A percentile compares a stretch with the other conserved stretches of the same genome.
phyloP scores from a whole-genome alignment of 108 stramenopile genomes.

The Nitzschia palea region DNA sequence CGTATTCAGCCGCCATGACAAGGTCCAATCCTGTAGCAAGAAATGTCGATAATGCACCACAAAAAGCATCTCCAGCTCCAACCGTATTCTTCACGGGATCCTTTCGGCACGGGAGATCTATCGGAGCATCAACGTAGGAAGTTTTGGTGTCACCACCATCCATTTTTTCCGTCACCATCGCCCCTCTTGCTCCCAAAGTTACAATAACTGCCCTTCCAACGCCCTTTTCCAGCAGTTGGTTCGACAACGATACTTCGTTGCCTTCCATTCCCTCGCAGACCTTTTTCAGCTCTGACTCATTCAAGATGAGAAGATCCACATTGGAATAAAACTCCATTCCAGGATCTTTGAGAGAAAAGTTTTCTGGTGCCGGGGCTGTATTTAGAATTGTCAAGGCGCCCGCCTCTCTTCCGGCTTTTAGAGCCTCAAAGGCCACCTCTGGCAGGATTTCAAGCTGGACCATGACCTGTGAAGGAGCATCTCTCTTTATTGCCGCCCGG shows the following conservation, averaged over 20 bases:
- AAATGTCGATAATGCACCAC: conserved; percentile 74
- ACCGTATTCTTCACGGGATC: conserved; percentile 79
- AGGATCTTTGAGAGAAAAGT: conserved; percentile 59
- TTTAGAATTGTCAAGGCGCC: conserved; percentile 82
- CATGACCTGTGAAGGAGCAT: conserved; percentile 53
- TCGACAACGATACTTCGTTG: conserved; percentile 56
- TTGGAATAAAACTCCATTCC: conserved; percentile 65
- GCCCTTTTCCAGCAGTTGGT: conserved; percentile 56
- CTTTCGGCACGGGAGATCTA: conserved; percentile 53
- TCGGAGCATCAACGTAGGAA: conserved; percentile 51
- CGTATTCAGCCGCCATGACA: conserved; percentile 53
- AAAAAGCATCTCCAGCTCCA: conserved; percentile 89
- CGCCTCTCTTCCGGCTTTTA: conserved; percentile 54
- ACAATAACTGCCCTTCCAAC: conserved; percentile 72
- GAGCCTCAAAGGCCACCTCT: conserved; percentile 64
- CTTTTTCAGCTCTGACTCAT: conserved; percentile 72
- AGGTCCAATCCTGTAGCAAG: conserved; percentile 60
- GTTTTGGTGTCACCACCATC: conserved; percentile 21
- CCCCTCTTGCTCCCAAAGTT: conserved; percentile 79
- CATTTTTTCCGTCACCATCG: conserved; percentile 67
- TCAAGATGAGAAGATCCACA: conserved; percentile 79
- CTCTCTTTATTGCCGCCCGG: conserved; percentile 10
- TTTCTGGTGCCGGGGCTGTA: conserved; percentile 64
- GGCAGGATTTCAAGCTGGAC: conserved; percentile 79
- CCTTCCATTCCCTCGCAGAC: conserved; percentile 37